Conservation (phyloP, 2,329 filamentous ascomycete species). For the Aspergillus proliferans region DNA sequence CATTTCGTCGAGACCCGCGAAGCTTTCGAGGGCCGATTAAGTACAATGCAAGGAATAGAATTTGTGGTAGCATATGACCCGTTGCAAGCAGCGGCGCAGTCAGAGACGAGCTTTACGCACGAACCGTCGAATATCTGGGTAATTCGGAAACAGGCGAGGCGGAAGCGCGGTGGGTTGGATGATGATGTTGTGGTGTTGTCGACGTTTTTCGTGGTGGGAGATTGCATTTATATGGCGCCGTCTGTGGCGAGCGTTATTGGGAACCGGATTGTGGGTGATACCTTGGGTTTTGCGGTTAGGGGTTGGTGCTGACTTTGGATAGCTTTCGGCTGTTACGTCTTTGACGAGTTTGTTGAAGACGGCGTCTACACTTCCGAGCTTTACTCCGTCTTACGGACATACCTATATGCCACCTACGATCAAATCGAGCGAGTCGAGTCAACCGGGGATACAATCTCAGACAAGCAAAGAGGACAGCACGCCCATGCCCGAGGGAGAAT, state of each 20-base stretch:
- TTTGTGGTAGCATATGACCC: slow-evolving; percentile 57
- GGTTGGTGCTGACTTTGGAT: slow-evolving; percentile 7
- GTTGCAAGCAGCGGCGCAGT: slow-evolving; percentile 40
- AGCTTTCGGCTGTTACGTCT: slow-evolving; percentile 52
- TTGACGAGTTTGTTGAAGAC: slow-evolving; percentile 51
- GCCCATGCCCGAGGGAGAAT: slow-evolving; percentile 37
- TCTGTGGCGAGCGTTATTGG: slow-evolving; percentile 54
- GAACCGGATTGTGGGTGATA: slow-evolving; percentile 44
- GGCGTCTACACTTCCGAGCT: slow-evolving; percentile 49
- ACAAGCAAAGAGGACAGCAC: slow-evolving; percentile 44
- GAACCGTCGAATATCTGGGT: slow-evolving; percentile 52
- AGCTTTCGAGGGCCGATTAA: slow-evolving; percentile 50
- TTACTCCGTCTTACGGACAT: slow-evolving; percentile 54
- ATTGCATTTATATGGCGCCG: slow-evolving; percentile 57
- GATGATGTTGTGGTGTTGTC: slow-evolving; percentile 50
- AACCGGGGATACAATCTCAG: slow-evolving; percentile 30
- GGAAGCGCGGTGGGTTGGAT: slow-evolving; percentile 36
- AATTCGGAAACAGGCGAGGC: slow-evolving; percentile 53
- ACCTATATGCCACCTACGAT: slow-evolving; percentile 50
- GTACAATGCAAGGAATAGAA: slow-evolving; percentile 52
- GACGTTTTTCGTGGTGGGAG: slow-evolving; percentile 57
- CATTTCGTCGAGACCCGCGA: slow-evolving; percentile 50
- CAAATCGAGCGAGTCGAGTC: slow-evolving; percentile 31
- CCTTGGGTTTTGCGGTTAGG: not conserved
- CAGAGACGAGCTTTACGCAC: slow-evolving; percentile 36